Evolutionary conservation across 2,329 filamentous ascomycete species (phyloP).

Genomic region (Akanthomyces uredinophilus): DNA sequence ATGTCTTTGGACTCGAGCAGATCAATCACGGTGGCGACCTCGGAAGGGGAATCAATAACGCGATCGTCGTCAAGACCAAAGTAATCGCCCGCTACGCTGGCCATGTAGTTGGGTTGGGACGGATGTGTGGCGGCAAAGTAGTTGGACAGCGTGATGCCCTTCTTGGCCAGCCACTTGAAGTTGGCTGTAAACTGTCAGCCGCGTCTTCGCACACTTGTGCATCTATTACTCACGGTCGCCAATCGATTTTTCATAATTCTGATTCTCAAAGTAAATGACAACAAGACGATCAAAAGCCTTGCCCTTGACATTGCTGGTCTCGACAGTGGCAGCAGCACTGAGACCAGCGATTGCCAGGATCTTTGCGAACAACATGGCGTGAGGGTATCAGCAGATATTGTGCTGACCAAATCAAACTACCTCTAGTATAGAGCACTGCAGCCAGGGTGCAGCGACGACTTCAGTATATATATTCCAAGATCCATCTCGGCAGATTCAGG

Average conservation of each 20-base stretch:
- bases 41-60: slow-evolving; percentile 51
- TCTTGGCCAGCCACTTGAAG: slow-evolving; percentile 24
- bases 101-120: slow-evolving; percentile 64
- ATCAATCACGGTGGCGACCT: slow-evolving; percentile 62
- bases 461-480: not conserved
- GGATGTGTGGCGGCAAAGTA: slow-evolving; percentile 57
- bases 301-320: slow-evolving; percentile 10
- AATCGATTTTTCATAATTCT: slow-evolving; percentile 59
- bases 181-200: slow-evolving; percentile 18
- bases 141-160: slow-evolving; percentile 28
- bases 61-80: slow-evolving; percentile 58
- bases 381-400: not conserved
- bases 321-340: slow-evolving; percentile 10
- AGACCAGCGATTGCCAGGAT: slow-evolving; percentile 3
- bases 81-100: slow-evolving; percentile 56
- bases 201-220: too few species aligned
- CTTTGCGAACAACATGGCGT: slow-evolving; percentile 4
- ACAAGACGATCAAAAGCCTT: slow-evolving; percentile 64
- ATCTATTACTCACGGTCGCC: slow-evolving; percentile 48
- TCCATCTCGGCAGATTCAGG: not conserved
- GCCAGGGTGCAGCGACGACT: not conserved
- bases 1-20: slow-evolving; percentile 61
- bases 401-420: not conserved
- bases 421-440: not conserved
- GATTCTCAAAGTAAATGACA: slow-evolving; percentile 75